These are phyloP conservation scores for Malus hybrid DNA, from an alignment of 331 rosid species.

Conservation along the genomic window DNA sequence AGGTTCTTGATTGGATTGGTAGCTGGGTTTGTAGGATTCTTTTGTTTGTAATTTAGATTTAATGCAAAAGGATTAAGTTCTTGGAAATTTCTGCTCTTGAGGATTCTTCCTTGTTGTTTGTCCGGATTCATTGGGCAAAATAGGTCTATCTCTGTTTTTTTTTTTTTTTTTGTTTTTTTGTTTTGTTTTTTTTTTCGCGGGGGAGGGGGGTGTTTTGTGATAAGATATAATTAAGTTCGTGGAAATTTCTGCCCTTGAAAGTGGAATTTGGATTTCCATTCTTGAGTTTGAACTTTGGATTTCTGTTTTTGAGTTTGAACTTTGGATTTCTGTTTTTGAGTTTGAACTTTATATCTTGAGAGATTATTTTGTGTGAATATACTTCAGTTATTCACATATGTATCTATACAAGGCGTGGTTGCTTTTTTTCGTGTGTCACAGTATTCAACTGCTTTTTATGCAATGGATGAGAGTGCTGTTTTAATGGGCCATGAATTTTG, in stretches of 20 bases:
- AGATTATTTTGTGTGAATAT: neutral
- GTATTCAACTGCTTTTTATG: neutral
- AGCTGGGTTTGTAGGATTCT: slow-evolving; percentile 13
- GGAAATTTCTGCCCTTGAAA: neutral
- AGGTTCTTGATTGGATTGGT: neutral
- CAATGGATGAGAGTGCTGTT: neutral
- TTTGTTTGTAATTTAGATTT: neutral
- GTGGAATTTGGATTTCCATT: neutral
- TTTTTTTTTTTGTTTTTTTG: accelerated
- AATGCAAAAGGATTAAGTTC: too few relatives aligned
- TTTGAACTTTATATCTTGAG: neutral
- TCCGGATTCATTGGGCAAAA: neutral
- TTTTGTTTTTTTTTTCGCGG: too few relatives aligned
- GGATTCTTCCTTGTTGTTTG: neutral
- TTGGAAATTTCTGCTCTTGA: too few relatives aligned
- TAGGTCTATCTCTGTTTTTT: neutral
- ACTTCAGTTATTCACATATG: too few relatives aligned
- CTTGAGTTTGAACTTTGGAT: neutral
- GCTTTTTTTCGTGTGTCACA: neutral
- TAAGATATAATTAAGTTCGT: neutral
- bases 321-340: neutral
- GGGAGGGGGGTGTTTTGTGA: neutral
- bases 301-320: neutral
- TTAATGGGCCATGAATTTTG: neutral
- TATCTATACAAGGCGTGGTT: neutral